Percentiles rank a stretch among this genome's conserved stretches.
phyloP scores from a whole-genome alignment of 352 stramenopile genomes.

The Phytophthora colocasiae region DNA sequence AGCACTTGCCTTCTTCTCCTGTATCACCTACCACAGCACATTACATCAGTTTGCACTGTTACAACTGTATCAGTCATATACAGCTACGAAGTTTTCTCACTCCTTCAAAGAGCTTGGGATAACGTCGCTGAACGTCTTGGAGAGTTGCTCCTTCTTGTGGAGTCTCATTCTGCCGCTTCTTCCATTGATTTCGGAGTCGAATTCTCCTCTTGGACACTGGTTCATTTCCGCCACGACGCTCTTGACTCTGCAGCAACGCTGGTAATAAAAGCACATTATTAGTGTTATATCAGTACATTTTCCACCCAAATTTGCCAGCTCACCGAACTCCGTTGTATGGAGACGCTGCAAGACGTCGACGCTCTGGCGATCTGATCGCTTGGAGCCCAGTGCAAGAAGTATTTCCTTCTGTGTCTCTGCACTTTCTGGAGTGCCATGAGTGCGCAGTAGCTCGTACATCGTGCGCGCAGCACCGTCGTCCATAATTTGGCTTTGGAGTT shows the following conservation, averaged over 20 bases:
- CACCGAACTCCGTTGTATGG: constrained; percentile 57
- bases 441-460: constrained; percentile 45
- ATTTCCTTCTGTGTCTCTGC: constrained; percentile 51
- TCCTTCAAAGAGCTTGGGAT: constrained; percentile 54
- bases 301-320: constrained; percentile 1
- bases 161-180: constrained; percentile 39
- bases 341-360: constrained; percentile 46
- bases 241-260: constrained; percentile 44
- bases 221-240: constrained; percentile 11
- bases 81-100: constrained; percentile 20
- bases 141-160: constrained; percentile 37
- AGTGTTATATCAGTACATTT: constrained; percentile 2
- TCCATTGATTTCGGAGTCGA: constrained; percentile 47
- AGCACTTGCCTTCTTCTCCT: constrained; percentile 11
- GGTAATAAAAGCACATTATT: not conserved
- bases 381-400: constrained; percentile 42
- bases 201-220: constrained; percentile 46
- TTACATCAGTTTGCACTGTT: not conserved
- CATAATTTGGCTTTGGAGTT: too few relatives aligned
- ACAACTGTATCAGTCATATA: not conserved
- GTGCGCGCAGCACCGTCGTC: constrained; percentile 13
- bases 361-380: constrained; percentile 30
- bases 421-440: constrained; percentile 26
- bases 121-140: constrained; percentile 44
- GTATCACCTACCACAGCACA: constrained; percentile 21